These are phyloP conservation scores for Sextonia rubra DNA, from an alignment of 164 flowering plant genomes.

Conservation along the genomic window DNA sequence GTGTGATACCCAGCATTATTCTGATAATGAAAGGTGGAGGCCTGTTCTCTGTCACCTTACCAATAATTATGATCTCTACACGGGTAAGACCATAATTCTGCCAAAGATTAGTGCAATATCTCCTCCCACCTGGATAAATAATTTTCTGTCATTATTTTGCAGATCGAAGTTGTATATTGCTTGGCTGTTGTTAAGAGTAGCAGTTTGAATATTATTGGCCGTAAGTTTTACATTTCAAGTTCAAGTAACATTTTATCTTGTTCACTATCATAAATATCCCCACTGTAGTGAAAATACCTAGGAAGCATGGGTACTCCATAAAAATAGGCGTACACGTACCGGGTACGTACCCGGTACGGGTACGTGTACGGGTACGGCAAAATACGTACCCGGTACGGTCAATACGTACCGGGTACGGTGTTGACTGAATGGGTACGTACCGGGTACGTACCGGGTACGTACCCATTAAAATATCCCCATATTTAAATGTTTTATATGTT, in stretches of 20 bases:
- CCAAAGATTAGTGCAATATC: background rate
- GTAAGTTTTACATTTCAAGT: constrained; percentile 43
- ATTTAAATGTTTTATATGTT: no score
- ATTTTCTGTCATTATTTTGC: constrained; percentile 17
- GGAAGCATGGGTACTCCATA: no score
- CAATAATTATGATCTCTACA: constrained; percentile 17
- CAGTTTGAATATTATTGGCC: constrained; percentile 74
- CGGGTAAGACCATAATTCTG: constrained; percentile 27
- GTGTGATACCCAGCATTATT: constrained; percentile 19
- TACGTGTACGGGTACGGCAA: no score
- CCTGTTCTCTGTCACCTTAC: constrained; percentile 19
- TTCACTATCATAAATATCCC: no score
- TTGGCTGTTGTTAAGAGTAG: constrained; percentile 61
- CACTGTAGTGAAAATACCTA: no score
- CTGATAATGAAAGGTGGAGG: constrained; percentile 34
- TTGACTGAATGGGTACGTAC: no score
- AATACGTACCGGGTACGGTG: no score
- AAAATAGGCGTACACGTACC: no score
- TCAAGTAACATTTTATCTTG: background rate
- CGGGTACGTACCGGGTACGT: no score
- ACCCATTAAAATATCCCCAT: no score
- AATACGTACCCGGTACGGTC: no score
- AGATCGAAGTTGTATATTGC: constrained; percentile 46
- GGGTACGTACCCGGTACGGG: no score
- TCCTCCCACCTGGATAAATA: background rate